phyloP scores from a whole-genome alignment of 1,284 basidiomycete species.

The Grifola frondosa region DNA sequence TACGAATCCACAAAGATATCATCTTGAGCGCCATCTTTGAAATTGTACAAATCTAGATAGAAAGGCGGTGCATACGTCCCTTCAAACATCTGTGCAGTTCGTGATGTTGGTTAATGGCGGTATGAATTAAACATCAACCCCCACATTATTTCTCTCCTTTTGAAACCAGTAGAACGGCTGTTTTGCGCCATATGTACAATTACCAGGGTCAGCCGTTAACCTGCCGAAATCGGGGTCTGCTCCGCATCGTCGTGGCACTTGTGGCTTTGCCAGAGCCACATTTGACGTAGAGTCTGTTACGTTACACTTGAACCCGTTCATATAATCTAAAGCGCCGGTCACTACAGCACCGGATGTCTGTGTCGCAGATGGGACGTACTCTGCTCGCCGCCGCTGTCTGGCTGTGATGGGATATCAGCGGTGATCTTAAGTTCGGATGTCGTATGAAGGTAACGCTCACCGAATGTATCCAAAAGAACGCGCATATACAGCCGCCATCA shows the following conservation, averaged over 20 bases:
- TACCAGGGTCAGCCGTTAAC: slow-evolving; percentile 43
- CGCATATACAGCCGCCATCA: slow-evolving; percentile 61
- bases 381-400: slow-evolving; percentile 45
- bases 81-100: slow-evolving; percentile 48
- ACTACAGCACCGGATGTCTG: too few species aligned
- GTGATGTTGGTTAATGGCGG: not conserved
- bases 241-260: slow-evolving; percentile 56
- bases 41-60: slow-evolving; percentile 57
- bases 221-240: slow-evolving; percentile 43
- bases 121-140: not conserved
- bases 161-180: slow-evolving; percentile 69
- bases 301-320: slow-evolving; percentile 74
- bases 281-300: slow-evolving; percentile 56
- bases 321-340: slow-evolving; percentile 48
- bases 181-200: slow-evolving; percentile 70
- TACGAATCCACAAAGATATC: slow-evolving; percentile 56
- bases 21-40: slow-evolving; percentile 56
- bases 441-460: slow-evolving; percentile 23
- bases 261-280: slow-evolving; percentile 49
- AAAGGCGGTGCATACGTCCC: slow-evolving; percentile 51
- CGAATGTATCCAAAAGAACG: slow-evolving; percentile 74
- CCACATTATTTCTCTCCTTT: slow-evolving; percentile 54
- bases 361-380: slow-evolving; percentile 38
- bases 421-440: not conserved
- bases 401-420: slow-evolving; percentile 14